Evolutionary conservation across 2,329 filamentous ascomycete species (phyloP), one percentile per base, ranked within the genome.

Genomic region (Plenodomus tracheiphilus): DNA sequence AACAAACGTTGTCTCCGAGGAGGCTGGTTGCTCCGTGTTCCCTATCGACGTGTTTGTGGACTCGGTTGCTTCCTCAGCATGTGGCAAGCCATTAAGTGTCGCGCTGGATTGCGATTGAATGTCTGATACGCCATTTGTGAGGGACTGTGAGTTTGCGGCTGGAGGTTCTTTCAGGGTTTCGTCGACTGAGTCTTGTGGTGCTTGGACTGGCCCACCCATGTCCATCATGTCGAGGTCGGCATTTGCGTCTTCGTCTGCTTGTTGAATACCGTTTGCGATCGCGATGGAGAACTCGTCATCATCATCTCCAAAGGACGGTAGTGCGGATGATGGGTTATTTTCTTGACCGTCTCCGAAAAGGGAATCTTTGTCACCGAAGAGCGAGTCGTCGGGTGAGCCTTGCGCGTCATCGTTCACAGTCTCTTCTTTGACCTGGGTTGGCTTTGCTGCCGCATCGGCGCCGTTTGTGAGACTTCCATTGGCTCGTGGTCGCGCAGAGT

Each of bases 341-440:
- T 71, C 69, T 30, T 70, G 70, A 45, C 82, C 87, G 58, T 95
- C 91, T 2, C 93, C 94, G 68, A 97, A 99, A 1, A 99, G 78
- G 2, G 91, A 96, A 39, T 91, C 91, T 0, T 82, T 85, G 59
- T 90, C 91, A 1, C 88, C 88, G 10, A 97, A 97, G 0, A 97
- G 77, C 40, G 90, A 96, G 53, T 93, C 88, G 10, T 85, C 84
- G 1, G 87, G 90, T 32, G 85, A 78, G 61, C 85, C 77, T 68
- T 80, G 69, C 18, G 80, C 83, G 63, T 88, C 85, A 32, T 82
- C 82, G 16, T 77, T 77, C 21, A 75, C 75, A 18, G 6, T 37
- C 28, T 68, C 69, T 17, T 63, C 65, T 46, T 59, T 64, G 41
- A 39, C 47, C 47, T 56, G 46, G 41, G 37, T 49, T n/a, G 47